phyloP scores from a whole-genome alignment of 768 basidiomycete genomes.

The Kwoniella bestiolae region DNA sequence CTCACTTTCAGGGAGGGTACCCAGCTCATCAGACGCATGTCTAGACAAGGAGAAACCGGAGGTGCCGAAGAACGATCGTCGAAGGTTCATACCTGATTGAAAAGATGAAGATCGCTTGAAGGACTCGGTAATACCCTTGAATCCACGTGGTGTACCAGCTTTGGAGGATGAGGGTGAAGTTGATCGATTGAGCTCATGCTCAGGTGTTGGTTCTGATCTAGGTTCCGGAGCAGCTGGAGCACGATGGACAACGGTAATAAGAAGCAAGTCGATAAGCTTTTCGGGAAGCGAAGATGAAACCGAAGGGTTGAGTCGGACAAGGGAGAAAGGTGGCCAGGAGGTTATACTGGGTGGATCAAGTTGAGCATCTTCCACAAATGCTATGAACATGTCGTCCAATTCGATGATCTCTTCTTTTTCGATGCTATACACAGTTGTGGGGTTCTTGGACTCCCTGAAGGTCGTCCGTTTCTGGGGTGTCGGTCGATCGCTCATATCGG shows the following conservation, averaged over 20 bases:
- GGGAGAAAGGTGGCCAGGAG: conserved; percentile 34
- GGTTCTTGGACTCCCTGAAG: neutral
- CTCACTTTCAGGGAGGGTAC: conserved; percentile 5
- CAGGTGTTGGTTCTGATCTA: neutral
- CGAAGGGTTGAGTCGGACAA: conserved; percentile 26
- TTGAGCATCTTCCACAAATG: conserved; percentile 39
- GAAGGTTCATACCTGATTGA: conserved; percentile 8
- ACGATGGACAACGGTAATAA: conserved; percentile 28
- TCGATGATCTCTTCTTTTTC: conserved; percentile 25
- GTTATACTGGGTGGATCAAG: conserved; percentile 16
- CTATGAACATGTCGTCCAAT: conserved; percentile 39
- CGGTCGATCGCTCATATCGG: neutral
- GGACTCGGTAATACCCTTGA: conserved; percentile 14
- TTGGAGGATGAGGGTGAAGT: conserved; percentile 25
- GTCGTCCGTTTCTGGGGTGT: conserved; percentile 3
- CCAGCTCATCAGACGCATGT: conserved; percentile 7
- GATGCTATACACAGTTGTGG: neutral
- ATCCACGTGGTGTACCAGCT: conserved; percentile 13
- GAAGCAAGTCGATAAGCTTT: conserved; percentile 31
- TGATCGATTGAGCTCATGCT: conserved; percentile 4
- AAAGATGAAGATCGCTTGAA: conserved; percentile 34
- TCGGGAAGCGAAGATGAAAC: neutral
- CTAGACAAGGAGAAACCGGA: conserved; percentile 28
- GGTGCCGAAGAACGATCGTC: conserved; percentile 28
- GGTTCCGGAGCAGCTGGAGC: conserved; percentile 3